Base-by-base conservation (phyloP, 2,329 filamentous ascomycete species). In the Colletotrichum costaricense region DNA sequence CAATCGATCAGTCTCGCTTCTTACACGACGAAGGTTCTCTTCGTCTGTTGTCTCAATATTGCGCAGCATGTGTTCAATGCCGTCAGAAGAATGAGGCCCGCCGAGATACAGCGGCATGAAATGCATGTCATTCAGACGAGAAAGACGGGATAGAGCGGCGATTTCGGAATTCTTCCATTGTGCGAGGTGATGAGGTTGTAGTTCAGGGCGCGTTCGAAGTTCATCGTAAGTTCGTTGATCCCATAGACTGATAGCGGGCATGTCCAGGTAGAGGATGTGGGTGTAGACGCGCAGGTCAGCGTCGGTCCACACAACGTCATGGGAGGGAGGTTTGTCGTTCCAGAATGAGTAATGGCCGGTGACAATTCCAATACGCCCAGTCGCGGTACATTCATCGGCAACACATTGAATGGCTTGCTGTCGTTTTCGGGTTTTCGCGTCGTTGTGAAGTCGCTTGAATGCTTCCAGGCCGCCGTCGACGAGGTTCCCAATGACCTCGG, bases 331-430 rank as follows among this genome's bases (percentile, higher is more conserved):
- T 71, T 0, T 83, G 30, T 87, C 82, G 0, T 73, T 4, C 87
- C 88, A 91, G 75, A 92, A 88, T 81, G 87, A 88, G 77, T 83
- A 87, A 77, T 92, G 88, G 0, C 89, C 89, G 5, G 87, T 80
- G 3, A 92, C 86, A 3, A 93, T 76, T 1, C 79, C 89, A 5
- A 79, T 74, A 70, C 79, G 81, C 0, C 80, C 77, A 11, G 60
- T 82, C 0, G 76, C 14, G 2, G 67, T 57, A 67, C 85, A 88
- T 8, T 84, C 74, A 0, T 82, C 58, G 26, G 73, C 49, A 60
- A 92, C 87, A 0, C 16, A 75, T 1, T 82, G 63, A 63, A 92
- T 90, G 4, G 88, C 88, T 46, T 69, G 64, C 46, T 81, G 55
- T 3, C 89, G 88, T 71, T 76, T 84, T 0, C 75, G 2, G 0